Percentiles rank a stretch among this genome's conserved stretches.
phyloP scores from a whole-genome alignment of 2,329 filamentous ascomycete species.

The Leptographium wingfieldii region DNA sequence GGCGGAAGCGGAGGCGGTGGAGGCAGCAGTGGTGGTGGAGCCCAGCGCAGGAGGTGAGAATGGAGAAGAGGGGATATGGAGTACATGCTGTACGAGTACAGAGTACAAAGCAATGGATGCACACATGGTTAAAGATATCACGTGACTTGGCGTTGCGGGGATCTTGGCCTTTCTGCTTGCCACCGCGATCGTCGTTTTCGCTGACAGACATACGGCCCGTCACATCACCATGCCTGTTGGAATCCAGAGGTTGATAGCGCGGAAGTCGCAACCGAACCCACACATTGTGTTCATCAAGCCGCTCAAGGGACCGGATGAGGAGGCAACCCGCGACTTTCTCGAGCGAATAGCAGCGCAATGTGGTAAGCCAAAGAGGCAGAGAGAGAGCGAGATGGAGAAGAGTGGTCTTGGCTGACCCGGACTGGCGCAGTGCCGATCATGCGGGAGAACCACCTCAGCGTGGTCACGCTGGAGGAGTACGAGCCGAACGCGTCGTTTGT shows the following conservation, averaged over 20 bases:
- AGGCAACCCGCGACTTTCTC: slow-evolving; percentile 55
- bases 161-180: background rate
- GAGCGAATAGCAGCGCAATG: slow-evolving; percentile 73
- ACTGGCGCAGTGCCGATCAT: slow-evolving; percentile 48
- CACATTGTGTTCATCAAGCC: slow-evolving; percentile 80
- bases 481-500: slow-evolving; percentile 72
- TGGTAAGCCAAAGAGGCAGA: slow-evolving; percentile 25
- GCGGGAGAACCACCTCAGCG: slow-evolving; percentile 49
- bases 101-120: too few species aligned
- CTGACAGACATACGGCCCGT: too few species aligned
- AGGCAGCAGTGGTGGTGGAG: background rate
- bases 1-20: slow-evolving; percentile 28
- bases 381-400: background rate
- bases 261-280: slow-evolving; percentile 59
- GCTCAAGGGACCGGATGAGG: slow-evolving; percentile 50
- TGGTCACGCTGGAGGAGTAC: slow-evolving; percentile 68
- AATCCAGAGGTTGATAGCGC: slow-evolving; percentile 67
- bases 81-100: background rate
- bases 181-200: background rate
- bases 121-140: background rate
- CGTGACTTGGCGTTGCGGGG: slow-evolving; percentile 8
- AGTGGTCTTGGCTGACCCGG: background rate
- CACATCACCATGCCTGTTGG: slow-evolving; percentile 55
- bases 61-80: background rate
- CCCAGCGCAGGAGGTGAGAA: background rate